phyloP scores from a whole-genome alignment of 768 basidiomycete genomes.

The Kwoniella dejecticola region DNA sequence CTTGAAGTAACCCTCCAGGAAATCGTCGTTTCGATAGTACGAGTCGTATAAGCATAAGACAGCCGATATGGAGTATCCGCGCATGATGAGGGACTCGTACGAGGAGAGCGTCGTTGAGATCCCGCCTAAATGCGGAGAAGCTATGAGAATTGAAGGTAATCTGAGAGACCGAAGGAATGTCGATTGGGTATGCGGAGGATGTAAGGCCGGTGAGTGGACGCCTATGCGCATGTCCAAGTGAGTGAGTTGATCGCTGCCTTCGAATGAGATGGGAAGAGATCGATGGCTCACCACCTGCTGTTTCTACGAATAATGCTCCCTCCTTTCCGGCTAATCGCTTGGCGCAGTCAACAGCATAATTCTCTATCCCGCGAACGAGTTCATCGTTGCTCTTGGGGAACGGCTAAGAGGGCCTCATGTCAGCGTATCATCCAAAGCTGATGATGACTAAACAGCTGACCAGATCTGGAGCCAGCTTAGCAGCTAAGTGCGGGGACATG shows the following conservation, averaged over 20 bases:
- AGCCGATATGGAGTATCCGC: slow-evolving; percentile 85
- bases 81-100: slow-evolving; percentile 85
- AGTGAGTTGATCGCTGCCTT: background rate
- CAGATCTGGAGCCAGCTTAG: slow-evolving; percentile 55
- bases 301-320: slow-evolving; percentile 78
- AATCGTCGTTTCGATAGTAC: slow-evolving; percentile 86
- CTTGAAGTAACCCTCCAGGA: slow-evolving; percentile 74
- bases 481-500: slow-evolving; percentile 91
- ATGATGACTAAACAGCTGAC: slow-evolving; percentile 6
- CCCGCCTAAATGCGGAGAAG: slow-evolving; percentile 85
- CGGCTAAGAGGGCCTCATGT: slow-evolving; percentile 37
- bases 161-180: slow-evolving; percentile 84
- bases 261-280: too few species aligned
- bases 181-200: slow-evolving; percentile 76
- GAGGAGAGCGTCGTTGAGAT: slow-evolving; percentile 91
- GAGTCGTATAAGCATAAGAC: slow-evolving; percentile 80
- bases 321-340: slow-evolving; percentile 10
- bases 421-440: background rate
- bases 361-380: slow-evolving; percentile 67
- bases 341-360: slow-evolving; percentile 66
- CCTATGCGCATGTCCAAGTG: slow-evolving; percentile 60
- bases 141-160: slow-evolving; percentile 82
- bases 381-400: slow-evolving; percentile 66
- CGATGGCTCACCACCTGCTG: slow-evolving; percentile 83
- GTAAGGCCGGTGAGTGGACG: slow-evolving; percentile 82